Base-by-base conservation (phyloP, 2,329 filamentous ascomycete species). In the Curvularia sp. region DNA sequence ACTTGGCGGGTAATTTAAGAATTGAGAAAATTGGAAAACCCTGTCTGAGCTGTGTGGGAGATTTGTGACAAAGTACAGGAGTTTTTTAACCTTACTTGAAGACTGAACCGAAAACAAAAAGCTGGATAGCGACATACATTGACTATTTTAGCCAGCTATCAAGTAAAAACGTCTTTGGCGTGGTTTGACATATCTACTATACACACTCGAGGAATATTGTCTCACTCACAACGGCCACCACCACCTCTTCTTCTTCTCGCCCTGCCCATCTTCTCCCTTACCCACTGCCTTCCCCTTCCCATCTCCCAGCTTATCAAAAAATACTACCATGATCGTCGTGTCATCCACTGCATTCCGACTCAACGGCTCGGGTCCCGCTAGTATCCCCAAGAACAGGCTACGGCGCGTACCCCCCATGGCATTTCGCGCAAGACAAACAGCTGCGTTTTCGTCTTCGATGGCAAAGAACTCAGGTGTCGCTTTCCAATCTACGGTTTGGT, bases 351-450 rank as follows among this genome's bases (percentile, higher is more conserved):
- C 75, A 60, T 75, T 69, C 46, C 82, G 62, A 8, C 70, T 72
- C 18, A 78, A 70, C 41, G 75, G 70, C 8, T 58, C 60, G 24
- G 68, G 59, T 3, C 78, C 63, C 22, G 65, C 76, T 61, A 81
- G 63, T 2, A 81, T 58, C 0, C 77, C 78, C 4, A 74, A 64
- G 12, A 82, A 78, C 31, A 83, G 61, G 1, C 73, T 70, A 33
- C 76, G 64, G 30, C 79, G 62, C 15, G 76, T 80, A 0, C 84
- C 84, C 7, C 84, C 84, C 43, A 85, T 74, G 1, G 83, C 81
- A 65, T 86, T 86, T 49, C 81, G 77, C 51, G 82, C 73, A 15
- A 86, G 70, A 72, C 85, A 83, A 3, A 81, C 79, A 0, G 83
- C 83, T 3, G 75, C 83, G 57, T 85, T 83, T 3, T 82, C 79